Evolutionary conservation across 805 yeast genomes (phyloP).

Genomic region (Wickerhamiella nectarea): DNA sequence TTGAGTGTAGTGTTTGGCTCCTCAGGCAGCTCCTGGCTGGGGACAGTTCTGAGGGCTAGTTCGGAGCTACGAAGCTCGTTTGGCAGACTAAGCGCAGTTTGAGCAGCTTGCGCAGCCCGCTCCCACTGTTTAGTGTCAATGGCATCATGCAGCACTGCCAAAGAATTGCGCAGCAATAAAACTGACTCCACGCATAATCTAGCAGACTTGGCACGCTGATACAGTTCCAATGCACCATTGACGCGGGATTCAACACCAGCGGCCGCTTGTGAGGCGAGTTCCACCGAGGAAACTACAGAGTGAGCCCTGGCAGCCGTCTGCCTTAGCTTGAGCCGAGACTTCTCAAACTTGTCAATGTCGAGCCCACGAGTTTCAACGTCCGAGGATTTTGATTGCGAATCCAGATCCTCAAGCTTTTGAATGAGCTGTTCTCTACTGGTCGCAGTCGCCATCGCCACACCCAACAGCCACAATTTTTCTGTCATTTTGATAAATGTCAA

Average conservation of each 20-base stretch:
- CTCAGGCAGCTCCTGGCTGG: conserved; percentile 75
- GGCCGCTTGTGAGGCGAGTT: conserved; percentile 11
- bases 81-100: conserved; percentile 42
- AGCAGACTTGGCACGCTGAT: conserved; percentile 42
- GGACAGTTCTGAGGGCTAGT: conserved; percentile 70
- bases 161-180: conserved; percentile 48
- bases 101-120: conserved; percentile 60
- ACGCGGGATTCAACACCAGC: conserved; percentile 10
- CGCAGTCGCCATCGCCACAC: background rate
- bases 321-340: conserved; percentile 10
- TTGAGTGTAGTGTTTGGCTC: conserved; percentile 46
- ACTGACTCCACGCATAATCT: conserved; percentile 52
- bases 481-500: conserved; percentile 20
- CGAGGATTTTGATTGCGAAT: background rate
- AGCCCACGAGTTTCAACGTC: background rate
- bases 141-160: conserved; percentile 54
- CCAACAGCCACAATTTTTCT: background rate
- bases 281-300: background rate
- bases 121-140: conserved; percentile 58
- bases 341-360: background rate
- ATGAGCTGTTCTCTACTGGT: background rate
- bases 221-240: conserved; percentile 11
- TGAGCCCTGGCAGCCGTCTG: conserved; percentile 2
- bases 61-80: conserved; percentile 40
- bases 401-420: background rate